Evolutionary conservation across 1,284 basidiomycete genomes (phyloP).

Genomic region (Leccinum idahoense): DNA sequence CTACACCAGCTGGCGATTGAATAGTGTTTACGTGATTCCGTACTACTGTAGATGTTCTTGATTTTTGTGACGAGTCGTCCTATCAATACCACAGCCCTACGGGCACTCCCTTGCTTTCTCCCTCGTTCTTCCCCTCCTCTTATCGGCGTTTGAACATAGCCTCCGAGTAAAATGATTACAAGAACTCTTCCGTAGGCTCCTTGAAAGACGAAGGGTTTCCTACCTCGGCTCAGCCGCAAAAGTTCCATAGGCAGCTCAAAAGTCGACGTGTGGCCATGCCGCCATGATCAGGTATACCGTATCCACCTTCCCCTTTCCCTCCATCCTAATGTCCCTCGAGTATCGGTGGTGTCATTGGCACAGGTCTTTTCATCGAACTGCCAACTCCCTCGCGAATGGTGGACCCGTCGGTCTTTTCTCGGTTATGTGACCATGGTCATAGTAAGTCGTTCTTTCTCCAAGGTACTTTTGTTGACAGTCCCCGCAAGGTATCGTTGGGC

Average conservation of each 20-base stretch:
- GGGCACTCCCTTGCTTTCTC: neutral
- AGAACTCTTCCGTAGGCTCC: conserved; percentile 13
- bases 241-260: conserved; percentile 55
- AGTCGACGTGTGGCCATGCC: conserved; percentile 53
- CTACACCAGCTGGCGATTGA: too few relatives aligned
- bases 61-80: too few relatives aligned
- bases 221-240: conserved; percentile 8
- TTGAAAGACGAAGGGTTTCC: conserved; percentile 19
- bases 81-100: too few relatives aligned
- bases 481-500: conserved; percentile 32
- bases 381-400: conserved; percentile 46
- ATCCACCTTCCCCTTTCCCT: neutral
- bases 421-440: conserved; percentile 59
- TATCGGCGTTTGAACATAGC: neutral
- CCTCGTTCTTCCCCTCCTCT: too few relatives aligned
- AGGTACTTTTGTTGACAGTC: neutral
- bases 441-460: conserved; percentile 27
- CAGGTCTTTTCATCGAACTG: conserved; percentile 65
- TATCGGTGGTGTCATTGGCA: conserved; percentile 75
- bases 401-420: conserved; percentile 63
- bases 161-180: conserved; percentile 22
- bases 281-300: conserved; percentile 53
- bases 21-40: too few relatives aligned
- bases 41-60: too few relatives aligned
- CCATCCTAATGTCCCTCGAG: conserved; percentile 16